Conservation (phyloP, 495 filamentous ascomycete genomes). For the Aspergillus saccharolyticus region DNA sequence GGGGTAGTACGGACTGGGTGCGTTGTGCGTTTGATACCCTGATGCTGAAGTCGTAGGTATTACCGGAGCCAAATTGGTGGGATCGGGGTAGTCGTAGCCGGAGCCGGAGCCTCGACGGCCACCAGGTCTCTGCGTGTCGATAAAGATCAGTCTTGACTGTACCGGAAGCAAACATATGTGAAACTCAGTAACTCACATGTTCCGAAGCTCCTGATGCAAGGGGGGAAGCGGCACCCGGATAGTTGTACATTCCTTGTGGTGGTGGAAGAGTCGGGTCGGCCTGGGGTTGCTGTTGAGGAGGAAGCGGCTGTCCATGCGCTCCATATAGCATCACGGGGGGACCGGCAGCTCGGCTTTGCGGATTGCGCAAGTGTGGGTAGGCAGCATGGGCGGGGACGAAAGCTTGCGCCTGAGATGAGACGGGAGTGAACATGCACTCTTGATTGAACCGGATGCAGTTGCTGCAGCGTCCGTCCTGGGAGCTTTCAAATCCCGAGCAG, state of each 20-base stretch:
- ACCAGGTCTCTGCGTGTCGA: slow-evolving; percentile 32
- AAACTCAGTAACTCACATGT: slow-evolving; percentile 40
- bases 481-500: slow-evolving; percentile 76
- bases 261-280: slow-evolving; percentile 44
- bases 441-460: slow-evolving; percentile 79
- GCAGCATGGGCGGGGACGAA: slow-evolving; percentile 77
- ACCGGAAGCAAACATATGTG: slow-evolving; percentile 3
- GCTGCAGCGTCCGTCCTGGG: slow-evolving; percentile 70
- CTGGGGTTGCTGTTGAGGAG: slow-evolving; percentile 49
- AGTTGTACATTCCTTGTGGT: slow-evolving; percentile 46
- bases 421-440: slow-evolving; percentile 81
- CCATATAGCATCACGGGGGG: slow-evolving; percentile 55
- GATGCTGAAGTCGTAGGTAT: slow-evolving; percentile 46
- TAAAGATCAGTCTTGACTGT: slow-evolving; percentile 8
- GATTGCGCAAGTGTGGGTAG: slow-evolving; percentile 56
- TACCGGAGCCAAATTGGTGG: slow-evolving; percentile 49
- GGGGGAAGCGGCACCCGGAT: slow-evolving; percentile 37
- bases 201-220: slow-evolving; percentile 39
- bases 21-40: slow-evolving; percentile 45
- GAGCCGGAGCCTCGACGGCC: slow-evolving; percentile 45
- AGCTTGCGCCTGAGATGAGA: slow-evolving; percentile 76
- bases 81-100: slow-evolving; percentile 51
- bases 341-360: slow-evolving; percentile 38
- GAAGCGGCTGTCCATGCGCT: slow-evolving; percentile 70
- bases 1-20: slow-evolving; percentile 43